These are phyloP conservation scores for Paragyromitra xinjiangensis DNA, from an alignment of 495 filamentous ascomycete genomes.

Conservation along the genomic window DNA sequence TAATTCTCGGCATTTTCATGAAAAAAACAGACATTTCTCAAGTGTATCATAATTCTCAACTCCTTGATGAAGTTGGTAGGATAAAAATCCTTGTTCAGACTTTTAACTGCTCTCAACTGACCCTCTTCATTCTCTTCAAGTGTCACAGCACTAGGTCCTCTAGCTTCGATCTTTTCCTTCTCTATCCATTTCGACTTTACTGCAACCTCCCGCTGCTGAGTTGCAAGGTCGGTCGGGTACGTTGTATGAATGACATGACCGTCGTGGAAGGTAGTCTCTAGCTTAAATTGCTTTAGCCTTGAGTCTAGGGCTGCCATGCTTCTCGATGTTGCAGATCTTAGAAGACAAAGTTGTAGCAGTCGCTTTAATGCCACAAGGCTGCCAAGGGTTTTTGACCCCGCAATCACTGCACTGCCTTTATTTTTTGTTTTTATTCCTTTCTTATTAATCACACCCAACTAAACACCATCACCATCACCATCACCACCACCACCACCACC, in stretches of 20 bases:
- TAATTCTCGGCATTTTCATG: background rate
- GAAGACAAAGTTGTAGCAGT: too few species aligned
- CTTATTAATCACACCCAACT: too few species aligned
- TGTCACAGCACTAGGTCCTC: background rate
- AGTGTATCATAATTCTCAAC: background rate
- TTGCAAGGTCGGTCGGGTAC: background rate
- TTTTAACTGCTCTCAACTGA: background rate
- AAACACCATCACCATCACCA: too few species aligned
- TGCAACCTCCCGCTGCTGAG: background rate
- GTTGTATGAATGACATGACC: background rate
- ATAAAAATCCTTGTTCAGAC: background rate
- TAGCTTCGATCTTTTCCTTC: background rate
- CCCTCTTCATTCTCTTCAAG: background rate
- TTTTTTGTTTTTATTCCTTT: too few species aligned
- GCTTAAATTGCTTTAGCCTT: background rate
- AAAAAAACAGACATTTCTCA: background rate
- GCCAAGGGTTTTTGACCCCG: too few species aligned
- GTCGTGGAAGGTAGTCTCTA: background rate
- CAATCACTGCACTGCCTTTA: too few species aligned
- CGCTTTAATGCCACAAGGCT: too few species aligned
- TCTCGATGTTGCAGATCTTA: too few species aligned
- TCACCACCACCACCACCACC: too few species aligned
- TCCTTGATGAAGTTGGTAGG: background rate
- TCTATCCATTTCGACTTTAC: background rate
- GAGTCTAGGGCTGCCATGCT: too few species aligned